Percentiles rank a stretch among this genome's conserved stretches.
These are phyloP conservation scores for Syncephalastrum racemosum DNA, from an alignment of 371 early-diverging fungal genomes.

Conservation along the genomic window DNA sequence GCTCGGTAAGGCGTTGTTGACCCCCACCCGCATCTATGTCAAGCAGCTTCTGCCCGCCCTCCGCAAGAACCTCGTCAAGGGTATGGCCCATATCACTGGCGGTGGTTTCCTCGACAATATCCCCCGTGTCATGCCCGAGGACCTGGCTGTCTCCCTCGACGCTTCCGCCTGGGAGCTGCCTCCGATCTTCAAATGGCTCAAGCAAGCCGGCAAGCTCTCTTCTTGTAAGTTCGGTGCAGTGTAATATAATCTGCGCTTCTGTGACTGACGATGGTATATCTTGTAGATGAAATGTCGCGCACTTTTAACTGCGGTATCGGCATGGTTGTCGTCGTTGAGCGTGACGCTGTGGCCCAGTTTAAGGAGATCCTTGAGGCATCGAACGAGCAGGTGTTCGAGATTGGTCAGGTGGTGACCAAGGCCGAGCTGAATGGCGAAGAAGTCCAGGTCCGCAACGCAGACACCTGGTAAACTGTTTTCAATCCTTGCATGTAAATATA, in stretches of 20 bases:
- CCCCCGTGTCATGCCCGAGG: slow-evolving; percentile 90
- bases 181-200: slow-evolving; percentile 94
- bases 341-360: slow-evolving; percentile 62
- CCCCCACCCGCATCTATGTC: slow-evolving; percentile 95
- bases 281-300: slow-evolving; percentile 81
- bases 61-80: slow-evolving; percentile 79
- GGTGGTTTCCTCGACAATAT: slow-evolving; percentile 98
- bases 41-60: slow-evolving; percentile 85
- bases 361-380: slow-evolving; percentile 55
- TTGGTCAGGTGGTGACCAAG: slow-evolving; percentile 63
- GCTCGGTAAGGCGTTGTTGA: slow-evolving; percentile 84
- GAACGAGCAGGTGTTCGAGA: slow-evolving; percentile 64
- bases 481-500: too few species aligned
- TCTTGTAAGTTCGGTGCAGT: slow-evolving; percentile 34
- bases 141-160: slow-evolving; percentile 77
- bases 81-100: slow-evolving; percentile 97
- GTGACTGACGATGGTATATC: slow-evolving; percentile 3
- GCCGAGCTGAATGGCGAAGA: slow-evolving; percentile 56
- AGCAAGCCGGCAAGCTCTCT: slow-evolving; percentile 81
- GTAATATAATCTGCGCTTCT: neutral
- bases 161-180: slow-evolving; percentile 80
- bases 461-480: slow-evolving; percentile 34
- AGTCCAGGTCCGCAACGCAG: slow-evolving; percentile 58
- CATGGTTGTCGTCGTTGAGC: slow-evolving; percentile 89
- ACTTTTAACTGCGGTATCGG: slow-evolving; percentile 99